Evolutionary conservation across 805 yeast genomes (phyloP).

Genomic region (Yarrowia yakushimensis): DNA sequence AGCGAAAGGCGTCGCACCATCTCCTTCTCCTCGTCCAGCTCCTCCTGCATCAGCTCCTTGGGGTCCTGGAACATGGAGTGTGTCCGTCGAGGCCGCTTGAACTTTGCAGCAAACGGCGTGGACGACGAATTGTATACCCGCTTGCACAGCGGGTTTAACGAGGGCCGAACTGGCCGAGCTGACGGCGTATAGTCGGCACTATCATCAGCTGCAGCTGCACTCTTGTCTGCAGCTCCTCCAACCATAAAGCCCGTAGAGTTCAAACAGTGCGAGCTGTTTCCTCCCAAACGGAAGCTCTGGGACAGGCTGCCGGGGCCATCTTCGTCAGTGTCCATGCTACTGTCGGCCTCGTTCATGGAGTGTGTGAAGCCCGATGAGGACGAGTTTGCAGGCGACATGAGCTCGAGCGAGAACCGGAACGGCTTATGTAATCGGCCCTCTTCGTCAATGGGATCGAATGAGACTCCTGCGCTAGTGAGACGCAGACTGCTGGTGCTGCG

Average conservation of each 20-base stretch:
- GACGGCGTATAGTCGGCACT: background rate
- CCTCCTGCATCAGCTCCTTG: conserved; percentile 44
- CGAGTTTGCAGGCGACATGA: background rate
- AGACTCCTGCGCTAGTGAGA: conserved; percentile 3
- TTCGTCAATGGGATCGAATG: conserved; percentile 13
- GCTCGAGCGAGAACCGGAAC: conserved; percentile 18
- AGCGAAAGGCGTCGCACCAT: conserved; percentile 30
- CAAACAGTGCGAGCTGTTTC: background rate
- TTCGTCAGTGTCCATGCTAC: conserved; percentile 21
- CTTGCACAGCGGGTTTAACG: conserved; percentile 15
- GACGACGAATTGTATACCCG: conserved; percentile 11
- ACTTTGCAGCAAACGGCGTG: conserved; percentile 21
- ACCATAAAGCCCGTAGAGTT: background rate
- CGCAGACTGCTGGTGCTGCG: conserved; percentile 9
- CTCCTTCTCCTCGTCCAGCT: conserved; percentile 37
- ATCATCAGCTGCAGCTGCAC: background rate
- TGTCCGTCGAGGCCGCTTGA: conserved; percentile 46
- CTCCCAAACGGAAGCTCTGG: conserved; percentile 6
- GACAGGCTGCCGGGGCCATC: background rate
- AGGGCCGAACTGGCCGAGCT: conserved; percentile 7
- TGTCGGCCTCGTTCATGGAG: conserved; percentile 6
- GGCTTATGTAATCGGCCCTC: background rate
- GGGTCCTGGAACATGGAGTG: conserved; percentile 67
- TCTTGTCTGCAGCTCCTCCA: background rate
- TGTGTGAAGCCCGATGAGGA: background rate